Evolutionary conservation across 2,329 filamentous ascomycete species (phyloP).

Genomic region (Fusarium sp.): DNA sequence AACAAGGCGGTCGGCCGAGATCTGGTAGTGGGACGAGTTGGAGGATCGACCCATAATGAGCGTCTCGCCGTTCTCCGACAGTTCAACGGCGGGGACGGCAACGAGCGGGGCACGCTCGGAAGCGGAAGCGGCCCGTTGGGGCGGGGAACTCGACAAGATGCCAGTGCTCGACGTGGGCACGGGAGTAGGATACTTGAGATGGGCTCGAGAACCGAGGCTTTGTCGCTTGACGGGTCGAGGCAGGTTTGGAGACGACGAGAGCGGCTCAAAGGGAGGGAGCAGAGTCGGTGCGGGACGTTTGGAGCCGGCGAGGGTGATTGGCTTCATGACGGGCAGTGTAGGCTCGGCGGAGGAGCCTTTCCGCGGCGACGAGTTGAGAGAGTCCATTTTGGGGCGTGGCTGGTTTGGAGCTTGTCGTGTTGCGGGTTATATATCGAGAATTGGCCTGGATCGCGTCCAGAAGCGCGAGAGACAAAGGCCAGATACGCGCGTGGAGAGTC

Average conservation of each 20-base stretch:
- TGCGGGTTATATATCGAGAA: conserved; percentile 11
- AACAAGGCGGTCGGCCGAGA: conserved; percentile 90
- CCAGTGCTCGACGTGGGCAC: conserved; percentile 93
- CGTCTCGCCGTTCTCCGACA: conserved; percentile 83
- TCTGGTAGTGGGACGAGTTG: conserved; percentile 93
- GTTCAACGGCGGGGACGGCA: conserved; percentile 82
- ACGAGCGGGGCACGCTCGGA: conserved; percentile 86
- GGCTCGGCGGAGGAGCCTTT: conserved; percentile 48
- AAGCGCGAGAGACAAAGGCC: conserved; percentile 5
- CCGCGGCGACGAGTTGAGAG: conserved; percentile 49
- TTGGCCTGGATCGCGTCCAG: conserved; percentile 30
- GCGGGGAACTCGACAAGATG: conserved; percentile 88
- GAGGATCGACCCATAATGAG: conserved; percentile 92
- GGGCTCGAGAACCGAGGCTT: conserved; percentile 58
- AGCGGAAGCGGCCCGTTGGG: conserved; percentile 66
- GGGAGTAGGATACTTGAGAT: conserved; percentile 87
- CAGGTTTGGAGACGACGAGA: conserved; percentile 80
- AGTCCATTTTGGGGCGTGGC: conserved; percentile 51
- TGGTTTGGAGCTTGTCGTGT: conserved; percentile 9
- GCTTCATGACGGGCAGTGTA: conserved; percentile 48
- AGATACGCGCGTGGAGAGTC: conserved; percentile 19
- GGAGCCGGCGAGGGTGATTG: conserved; percentile 54
- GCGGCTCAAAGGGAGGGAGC: conserved; percentile 81
- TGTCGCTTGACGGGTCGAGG: conserved; percentile 77
- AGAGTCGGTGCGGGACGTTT: conserved; percentile 75